Conservation (phyloP, 768 basidiomycete genomes). For the Termitomyces sp. region DNA sequence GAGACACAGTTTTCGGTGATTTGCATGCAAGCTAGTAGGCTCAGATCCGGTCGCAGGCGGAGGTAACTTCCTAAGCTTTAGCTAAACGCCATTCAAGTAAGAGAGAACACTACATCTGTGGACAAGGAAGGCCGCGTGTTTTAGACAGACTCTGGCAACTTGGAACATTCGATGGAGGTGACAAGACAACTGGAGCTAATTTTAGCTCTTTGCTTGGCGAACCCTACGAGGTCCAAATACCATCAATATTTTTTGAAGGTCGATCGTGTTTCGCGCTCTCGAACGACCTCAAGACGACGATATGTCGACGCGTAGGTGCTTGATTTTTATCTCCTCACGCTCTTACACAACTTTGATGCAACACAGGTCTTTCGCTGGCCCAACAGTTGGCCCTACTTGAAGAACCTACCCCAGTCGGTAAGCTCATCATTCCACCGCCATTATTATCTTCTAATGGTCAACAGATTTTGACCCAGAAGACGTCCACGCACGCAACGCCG, state of each 20-base stretch:
- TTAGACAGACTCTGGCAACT: background rate
- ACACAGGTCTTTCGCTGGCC: constrained; percentile 50
- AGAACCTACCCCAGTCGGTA: constrained; percentile 64
- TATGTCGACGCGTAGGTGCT: constrained; percentile 11
- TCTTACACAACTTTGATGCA: background rate
- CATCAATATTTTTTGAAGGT: constrained; percentile 11
- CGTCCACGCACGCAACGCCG: constrained; percentile 44
- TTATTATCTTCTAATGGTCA: constrained; percentile 6
- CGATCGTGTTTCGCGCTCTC: background rate
- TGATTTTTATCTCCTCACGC: background rate
- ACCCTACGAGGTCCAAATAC: constrained; percentile 1
- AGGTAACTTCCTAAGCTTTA: background rate
- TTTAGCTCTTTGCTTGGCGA: background rate
- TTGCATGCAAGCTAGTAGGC: background rate
- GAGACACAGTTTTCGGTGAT: too few relatives aligned
- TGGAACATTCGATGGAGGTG: too few relatives aligned
- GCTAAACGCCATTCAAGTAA: background rate
- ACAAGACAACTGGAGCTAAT: background rate
- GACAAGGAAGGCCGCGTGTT: background rate
- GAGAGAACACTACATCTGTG: background rate
- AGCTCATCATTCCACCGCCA: constrained; percentile 13
- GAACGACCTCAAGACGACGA: background rate
- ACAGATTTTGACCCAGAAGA: constrained; percentile 77
- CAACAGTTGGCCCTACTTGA: constrained; percentile 82
- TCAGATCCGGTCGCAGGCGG: background rate